Base-by-base conservation (phyloP, 768 basidiomycete species). In the Pleurotus eryngii region DNA sequence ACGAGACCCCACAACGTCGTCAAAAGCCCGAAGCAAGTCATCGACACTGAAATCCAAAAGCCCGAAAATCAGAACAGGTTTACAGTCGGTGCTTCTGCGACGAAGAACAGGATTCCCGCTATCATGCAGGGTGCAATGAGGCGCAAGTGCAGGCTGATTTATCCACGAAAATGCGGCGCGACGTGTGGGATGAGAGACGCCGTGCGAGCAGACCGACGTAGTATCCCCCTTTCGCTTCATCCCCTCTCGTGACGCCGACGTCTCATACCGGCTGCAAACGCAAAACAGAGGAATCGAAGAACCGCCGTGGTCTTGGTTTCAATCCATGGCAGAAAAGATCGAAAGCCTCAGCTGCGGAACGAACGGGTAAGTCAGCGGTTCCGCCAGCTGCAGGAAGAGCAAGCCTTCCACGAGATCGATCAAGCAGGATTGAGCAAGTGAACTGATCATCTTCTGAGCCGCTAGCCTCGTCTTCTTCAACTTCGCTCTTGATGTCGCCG, bases 351-450 rank as follows among this genome's bases (percentile, higher is more conserved):
- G 87, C 76, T 90, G 82, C 3, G 86, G 87, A 20, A 84, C 79
- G 64, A 90, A 90, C 0, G 89, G 90, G 46, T 82, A 81, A 59
- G 20, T 20, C 61, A 92, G 72, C 0, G 90, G 89, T 66, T 92
- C 90, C 43, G 87, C 77, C 38, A 90, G 81, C 67, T 90, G 88
- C n/a, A 91, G 76, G 61, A 89, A 30, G 27, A 6, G 27, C 27
- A 30, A 30, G 27, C 27, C 27, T 30, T 5, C 24, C 5, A 24
- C 24, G 24, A 24, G 24, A 24, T 24, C 24, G 24, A 24, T 3
- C 24, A 24, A 24, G 24, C 24, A 4, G 24, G 5, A 24, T 24
- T 24, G 24, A 4, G 24, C 24, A 5, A 24, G 24, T 24, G 24
- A 8, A 8, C 27, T 30, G 6, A 30, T 6, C 27, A 30, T 1